Percentiles rank a stretch among this genome's conserved stretches.
Evolutionary conservation across 805 yeast species (phyloP).

Genomic region (Candida sanyiensis): DNA sequence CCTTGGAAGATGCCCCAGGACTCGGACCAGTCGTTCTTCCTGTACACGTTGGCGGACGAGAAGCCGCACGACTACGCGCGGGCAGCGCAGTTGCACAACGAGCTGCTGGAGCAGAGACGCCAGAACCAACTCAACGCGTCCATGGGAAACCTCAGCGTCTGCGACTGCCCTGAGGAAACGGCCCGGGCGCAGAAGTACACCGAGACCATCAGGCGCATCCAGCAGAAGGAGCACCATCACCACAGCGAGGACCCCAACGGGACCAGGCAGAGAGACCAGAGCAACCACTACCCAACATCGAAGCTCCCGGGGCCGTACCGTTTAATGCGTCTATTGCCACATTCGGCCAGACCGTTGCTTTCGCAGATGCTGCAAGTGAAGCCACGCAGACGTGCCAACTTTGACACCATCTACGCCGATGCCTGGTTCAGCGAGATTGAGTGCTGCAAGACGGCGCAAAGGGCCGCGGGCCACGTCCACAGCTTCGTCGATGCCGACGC

Average conservation of each 20-base stretch:
- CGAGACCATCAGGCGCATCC: conserved; percentile 7
- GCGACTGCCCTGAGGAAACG: conserved; percentile 12
- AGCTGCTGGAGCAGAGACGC: conserved; percentile 53
- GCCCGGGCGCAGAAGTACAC: conserved; percentile 1
- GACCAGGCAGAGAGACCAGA: not conserved
- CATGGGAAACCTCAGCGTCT: conserved; percentile 20
- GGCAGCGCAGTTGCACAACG: conserved; percentile 68
- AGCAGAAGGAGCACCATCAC: conserved; percentile 9
- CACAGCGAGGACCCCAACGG: conserved; percentile 1
- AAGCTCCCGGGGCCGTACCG: conserved; percentile 73
- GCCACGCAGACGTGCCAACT: conserved; percentile 54
- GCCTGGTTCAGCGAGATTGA: conserved; percentile 64
- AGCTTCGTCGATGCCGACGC: conserved; percentile 43
- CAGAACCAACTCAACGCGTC: conserved; percentile 30
- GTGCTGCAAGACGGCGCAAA: conserved; percentile 36
- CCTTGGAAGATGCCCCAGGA: conserved; percentile 83
- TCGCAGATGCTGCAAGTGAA: conserved; percentile 62
- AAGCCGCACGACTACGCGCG: conserved; percentile 68
- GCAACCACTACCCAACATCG: conserved; percentile 3
- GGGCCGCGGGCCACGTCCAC: conserved; percentile 46
- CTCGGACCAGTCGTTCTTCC: conserved; percentile 62
- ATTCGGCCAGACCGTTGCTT: conserved; percentile 73
- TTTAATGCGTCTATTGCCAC: conserved; percentile 74
- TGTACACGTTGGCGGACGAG: conserved; percentile 65
- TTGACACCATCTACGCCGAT: conserved; percentile 60